These are phyloP conservation scores for Clitoria ternatea DNA, from an alignment of 306 rosid species.

Conservation along the genomic window DNA sequence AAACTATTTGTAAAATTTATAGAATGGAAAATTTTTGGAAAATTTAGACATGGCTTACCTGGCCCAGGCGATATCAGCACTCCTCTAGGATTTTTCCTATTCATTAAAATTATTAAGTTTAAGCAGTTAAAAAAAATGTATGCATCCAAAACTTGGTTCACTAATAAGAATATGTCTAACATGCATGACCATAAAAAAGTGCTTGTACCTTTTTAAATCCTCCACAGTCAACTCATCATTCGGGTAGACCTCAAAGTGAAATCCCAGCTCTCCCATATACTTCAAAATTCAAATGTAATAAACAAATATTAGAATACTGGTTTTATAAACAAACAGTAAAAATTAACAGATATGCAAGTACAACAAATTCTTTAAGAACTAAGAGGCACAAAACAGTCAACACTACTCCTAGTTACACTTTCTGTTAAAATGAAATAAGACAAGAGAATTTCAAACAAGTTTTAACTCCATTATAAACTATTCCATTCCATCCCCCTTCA, in stretches of 20 bases:
- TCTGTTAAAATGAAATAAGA: no score
- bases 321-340: no score
- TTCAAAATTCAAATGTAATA: conserved; percentile 38
- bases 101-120: background rate
- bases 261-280: conserved; percentile 91
- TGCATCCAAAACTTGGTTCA: conserved; percentile 6
- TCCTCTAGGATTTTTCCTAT: conserved; percentile 86
- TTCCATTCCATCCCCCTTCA: no score
- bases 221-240: conserved; percentile 87
- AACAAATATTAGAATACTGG: conserved; percentile 23
- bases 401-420: no score
- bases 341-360: no score
- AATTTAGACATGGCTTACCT: conserved; percentile 44
- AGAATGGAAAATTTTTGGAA: background rate
- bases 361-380: no score
- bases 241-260: conserved; percentile 76
- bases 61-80: conserved; percentile 92
- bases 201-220: conserved; percentile 61
- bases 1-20: background rate
- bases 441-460: no score
- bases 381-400: no score
- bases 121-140: background rate
- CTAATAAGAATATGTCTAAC: background rate
- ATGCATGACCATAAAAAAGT: background rate
- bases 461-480: no score